Percentiles rank a stretch among this genome's conserved stretches.
phyloP scores from a whole-genome alignment of 768 basidiomycete species.

The Macrolepiota dolichaula region DNA sequence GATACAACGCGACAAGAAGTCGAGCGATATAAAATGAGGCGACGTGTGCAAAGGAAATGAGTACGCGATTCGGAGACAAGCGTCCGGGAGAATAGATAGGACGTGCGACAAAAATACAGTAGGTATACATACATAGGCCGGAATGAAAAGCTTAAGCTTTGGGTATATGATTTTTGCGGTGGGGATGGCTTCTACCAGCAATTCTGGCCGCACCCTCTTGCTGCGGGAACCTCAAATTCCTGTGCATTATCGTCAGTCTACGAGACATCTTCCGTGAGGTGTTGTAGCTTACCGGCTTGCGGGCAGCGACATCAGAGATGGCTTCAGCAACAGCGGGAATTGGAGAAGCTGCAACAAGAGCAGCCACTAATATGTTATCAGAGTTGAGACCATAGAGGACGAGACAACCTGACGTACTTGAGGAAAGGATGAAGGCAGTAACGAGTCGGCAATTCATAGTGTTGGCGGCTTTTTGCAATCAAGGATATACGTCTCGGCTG shows the following conservation, averaged over 20 bases:
- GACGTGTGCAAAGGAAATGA: not conserved
- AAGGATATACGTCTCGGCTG: not conserved
- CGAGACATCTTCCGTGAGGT: not conserved
- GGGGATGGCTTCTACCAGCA: not conserved
- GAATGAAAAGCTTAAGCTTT: not conserved
- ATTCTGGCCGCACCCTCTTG: not conserved
- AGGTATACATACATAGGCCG: not conserved
- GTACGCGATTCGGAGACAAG: not conserved
- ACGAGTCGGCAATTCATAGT: not conserved
- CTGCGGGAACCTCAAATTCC: not conserved
- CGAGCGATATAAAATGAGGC: not conserved
- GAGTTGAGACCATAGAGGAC: not conserved
- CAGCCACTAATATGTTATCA: not conserved
- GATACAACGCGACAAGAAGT: constrained; percentile 5
- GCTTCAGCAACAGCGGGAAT: not conserved
- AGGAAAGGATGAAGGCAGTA: constrained; percentile 3
- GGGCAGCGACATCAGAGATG: not conserved
- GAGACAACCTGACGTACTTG: not conserved
- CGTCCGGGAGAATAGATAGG: not conserved
- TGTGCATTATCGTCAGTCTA: not conserved
- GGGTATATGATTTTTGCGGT: not conserved
- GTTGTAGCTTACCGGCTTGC: constrained; percentile 3
- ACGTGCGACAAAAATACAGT: not conserved
- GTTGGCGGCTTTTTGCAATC: not conserved
- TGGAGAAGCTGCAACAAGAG: not conserved